Percentiles rank a stretch among this genome's conserved stretches.
These are phyloP conservation scores for Candida hispaniensis DNA, from an alignment of 805 yeast species.

Conservation along the genomic window DNA sequence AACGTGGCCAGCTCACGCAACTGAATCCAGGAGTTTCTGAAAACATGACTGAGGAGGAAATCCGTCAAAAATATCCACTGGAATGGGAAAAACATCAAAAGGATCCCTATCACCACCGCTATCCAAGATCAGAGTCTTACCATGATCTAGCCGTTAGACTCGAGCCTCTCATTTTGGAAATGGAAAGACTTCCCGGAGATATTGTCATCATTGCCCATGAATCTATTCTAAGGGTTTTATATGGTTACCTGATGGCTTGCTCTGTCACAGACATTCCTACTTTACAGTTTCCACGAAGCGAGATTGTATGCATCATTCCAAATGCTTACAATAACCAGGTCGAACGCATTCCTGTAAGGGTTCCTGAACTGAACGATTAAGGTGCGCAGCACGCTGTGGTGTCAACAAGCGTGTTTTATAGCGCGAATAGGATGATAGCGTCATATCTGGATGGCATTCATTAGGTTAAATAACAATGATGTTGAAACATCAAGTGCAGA, in stretches of 20 bases:
- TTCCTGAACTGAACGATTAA: constrained; percentile 21
- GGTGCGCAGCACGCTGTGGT: background rate
- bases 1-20: constrained; percentile 76
- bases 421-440: too few relatives aligned
- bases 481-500: too few relatives aligned
- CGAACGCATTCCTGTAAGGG: constrained; percentile 20
- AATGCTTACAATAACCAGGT: constrained; percentile 49
- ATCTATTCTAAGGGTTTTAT: constrained; percentile 74
- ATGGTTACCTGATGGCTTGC: constrained; percentile 91
- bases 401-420: too few relatives aligned
- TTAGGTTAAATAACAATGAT: too few relatives aligned
- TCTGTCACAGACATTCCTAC: constrained; percentile 78
- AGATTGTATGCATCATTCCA: constrained; percentile 76
- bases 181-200: constrained; percentile 78
- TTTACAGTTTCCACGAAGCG: constrained; percentile 66
- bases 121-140: constrained; percentile 85
- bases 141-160: constrained; percentile 92
- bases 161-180: constrained; percentile 85
- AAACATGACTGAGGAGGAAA: constrained; percentile 49
- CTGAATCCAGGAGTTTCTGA: constrained; percentile 84
- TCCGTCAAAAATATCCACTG: constrained; percentile 48
- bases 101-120: constrained; percentile 91
- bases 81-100: constrained; percentile 54
- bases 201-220: constrained; percentile 89
- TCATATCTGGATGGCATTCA: too few relatives aligned